A percentile compares a stretch with the other conserved stretches of the same genome.
Evolutionary conservation across 139 green algal species (phyloP).

Genomic region (Klebsormidium nitens): DNA sequence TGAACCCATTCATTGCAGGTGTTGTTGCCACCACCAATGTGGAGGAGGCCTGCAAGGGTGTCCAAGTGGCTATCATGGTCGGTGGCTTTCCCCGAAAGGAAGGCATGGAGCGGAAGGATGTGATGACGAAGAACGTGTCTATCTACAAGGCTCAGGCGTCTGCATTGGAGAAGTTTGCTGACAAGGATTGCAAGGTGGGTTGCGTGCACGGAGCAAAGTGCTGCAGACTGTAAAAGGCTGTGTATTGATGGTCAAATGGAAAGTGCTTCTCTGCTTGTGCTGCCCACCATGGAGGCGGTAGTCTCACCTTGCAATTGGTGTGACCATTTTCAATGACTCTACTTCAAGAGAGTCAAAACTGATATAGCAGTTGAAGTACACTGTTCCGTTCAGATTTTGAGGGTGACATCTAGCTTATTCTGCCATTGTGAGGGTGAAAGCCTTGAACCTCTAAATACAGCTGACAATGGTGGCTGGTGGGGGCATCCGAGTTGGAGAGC

Average conservation of each 20-base stretch:
- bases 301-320: not conserved
- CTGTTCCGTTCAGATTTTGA: too few species aligned
- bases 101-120: constrained; percentile 92
- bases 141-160: constrained; percentile 83
- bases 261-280: constrained; percentile 2
- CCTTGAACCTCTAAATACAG: too few species aligned
- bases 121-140: constrained; percentile 86
- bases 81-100: constrained; percentile 76
- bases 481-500: too few species aligned
- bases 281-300: not conserved
- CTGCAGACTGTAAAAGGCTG: not conserved
- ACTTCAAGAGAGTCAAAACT: not conserved
- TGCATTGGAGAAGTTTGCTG: constrained; percentile 68
- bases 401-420: too few species aligned
- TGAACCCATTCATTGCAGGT: constrained; percentile 8
- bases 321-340: constrained; percentile 7
- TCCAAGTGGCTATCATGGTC: constrained; percentile 90
- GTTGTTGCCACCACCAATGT: constrained; percentile 71
- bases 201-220: not conserved
- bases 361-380: not conserved
- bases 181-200: constrained; percentile 61
- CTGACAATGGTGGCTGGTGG: too few species aligned
- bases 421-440: too few species aligned
- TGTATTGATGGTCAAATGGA: not conserved
- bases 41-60: constrained; percentile 71